Percentiles rank a stretch among this genome's conserved stretches.
These are phyloP conservation scores for Pyrus betulifolia DNA, from an alignment of 306 rosid genomes.

Conservation along the genomic window DNA sequence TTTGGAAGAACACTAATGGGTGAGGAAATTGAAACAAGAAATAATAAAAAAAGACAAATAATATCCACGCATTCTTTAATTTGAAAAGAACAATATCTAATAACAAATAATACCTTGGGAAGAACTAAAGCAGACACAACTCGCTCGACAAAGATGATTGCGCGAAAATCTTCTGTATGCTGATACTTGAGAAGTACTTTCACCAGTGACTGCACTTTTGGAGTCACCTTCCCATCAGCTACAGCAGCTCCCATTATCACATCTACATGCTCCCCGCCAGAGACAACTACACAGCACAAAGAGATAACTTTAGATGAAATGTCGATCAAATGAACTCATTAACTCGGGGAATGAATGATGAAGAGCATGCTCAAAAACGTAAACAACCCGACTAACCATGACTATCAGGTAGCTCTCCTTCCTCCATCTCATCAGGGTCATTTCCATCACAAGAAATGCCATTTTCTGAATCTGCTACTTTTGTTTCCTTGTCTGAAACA, in stretches of 20 bases:
- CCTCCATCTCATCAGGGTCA: slow-evolving; percentile 72
- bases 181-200: slow-evolving; percentile 87
- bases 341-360: slow-evolving; percentile 1
- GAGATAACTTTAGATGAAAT: slow-evolving; percentile 17
- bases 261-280: slow-evolving; percentile 99
- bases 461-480: slow-evolving; percentile 24
- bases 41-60: slow-evolving; percentile 17
- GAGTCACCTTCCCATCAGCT: slow-evolving; percentile 99
- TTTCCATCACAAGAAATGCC: slow-evolving; percentile 27
- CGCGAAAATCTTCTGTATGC: slow-evolving; percentile 92
- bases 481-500: slow-evolving; percentile 54
- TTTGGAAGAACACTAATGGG: slow-evolving; percentile 24
- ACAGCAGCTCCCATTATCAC: slow-evolving; percentile 96
- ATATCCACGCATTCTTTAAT: neutral
- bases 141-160: slow-evolving; percentile 96
- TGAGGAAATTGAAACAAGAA: slow-evolving; percentile 21
- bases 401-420: slow-evolving; percentile 96
- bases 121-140: slow-evolving; percentile 98
- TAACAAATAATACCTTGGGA: slow-evolving; percentile 65
- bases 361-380: slow-evolving; percentile 8
- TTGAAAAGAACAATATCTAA: neutral
- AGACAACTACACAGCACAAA: slow-evolving; percentile 51
- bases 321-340: slow-evolving; percentile 13
- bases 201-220: slow-evolving; percentile 92
- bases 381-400: slow-evolving; percentile 60